phyloP scores from a whole-genome alignment of 768 basidiomycete genomes.

The Mrakia gelida region DNA sequence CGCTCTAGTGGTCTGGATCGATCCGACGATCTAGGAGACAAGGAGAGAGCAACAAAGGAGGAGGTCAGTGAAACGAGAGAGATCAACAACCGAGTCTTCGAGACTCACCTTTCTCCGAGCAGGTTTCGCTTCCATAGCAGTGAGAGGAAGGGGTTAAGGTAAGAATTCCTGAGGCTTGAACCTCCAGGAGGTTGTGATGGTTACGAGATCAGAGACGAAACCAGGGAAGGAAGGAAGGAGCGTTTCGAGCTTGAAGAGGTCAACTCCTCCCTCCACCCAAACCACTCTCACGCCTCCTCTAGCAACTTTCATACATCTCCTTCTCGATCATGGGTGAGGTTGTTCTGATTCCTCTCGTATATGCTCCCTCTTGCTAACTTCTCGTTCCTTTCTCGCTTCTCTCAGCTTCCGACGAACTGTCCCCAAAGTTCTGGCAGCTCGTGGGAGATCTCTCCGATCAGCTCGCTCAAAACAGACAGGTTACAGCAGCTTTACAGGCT shows the following conservation, averaged over 20 bases:
- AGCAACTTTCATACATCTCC: background rate
- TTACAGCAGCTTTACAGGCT: constrained; percentile 62
- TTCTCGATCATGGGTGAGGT: background rate
- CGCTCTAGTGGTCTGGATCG: background rate
- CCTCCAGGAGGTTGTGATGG: background rate
- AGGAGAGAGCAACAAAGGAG: background rate
- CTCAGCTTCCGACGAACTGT: constrained; percentile 19
- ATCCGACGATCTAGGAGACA: background rate
- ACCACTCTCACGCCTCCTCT: background rate
- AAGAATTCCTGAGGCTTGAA: background rate
- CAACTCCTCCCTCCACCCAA: background rate
- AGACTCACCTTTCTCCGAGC: constrained; percentile 8
- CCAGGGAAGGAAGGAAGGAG: background rate
- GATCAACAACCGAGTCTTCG: background rate
- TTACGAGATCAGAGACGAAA: no score
- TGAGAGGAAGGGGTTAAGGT: background rate
- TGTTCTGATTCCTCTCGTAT: background rate
- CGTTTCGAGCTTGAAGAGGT: background rate
- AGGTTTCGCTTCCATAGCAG: constrained; percentile 10
- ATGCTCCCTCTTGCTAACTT: background rate
- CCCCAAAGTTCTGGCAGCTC: constrained; percentile 60
- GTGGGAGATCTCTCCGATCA: constrained; percentile 66
- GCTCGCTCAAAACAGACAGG: constrained; percentile 72
- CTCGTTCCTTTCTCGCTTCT: background rate
- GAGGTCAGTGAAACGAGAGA: background rate